phyloP scores from a whole-genome alignment of 345 rosid species.

The Euphorbia pulcherrima region DNA sequence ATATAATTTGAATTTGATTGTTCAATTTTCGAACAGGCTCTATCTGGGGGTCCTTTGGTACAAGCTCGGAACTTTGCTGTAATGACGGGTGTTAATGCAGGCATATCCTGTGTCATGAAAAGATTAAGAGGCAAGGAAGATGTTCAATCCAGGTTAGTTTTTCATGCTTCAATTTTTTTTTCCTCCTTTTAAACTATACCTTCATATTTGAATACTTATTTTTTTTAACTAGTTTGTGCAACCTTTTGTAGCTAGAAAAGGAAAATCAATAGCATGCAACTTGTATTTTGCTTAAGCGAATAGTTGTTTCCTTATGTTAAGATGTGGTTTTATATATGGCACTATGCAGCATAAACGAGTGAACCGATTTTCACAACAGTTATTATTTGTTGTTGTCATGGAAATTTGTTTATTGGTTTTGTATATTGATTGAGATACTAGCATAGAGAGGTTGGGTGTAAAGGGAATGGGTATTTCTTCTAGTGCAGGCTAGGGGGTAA shows the following conservation, averaged over 20 bases:
- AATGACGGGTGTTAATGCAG: slow-evolving; percentile 90
- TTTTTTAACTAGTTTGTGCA: neutral
- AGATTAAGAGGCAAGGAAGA: slow-evolving; percentile 94
- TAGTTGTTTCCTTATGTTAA: neutral
- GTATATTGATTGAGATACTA: neutral
- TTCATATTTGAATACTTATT: neutral
- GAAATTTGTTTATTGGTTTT: neutral
- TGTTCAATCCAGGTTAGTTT: slow-evolving; percentile 70
- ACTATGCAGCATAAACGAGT: neutral
- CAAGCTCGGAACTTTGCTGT: slow-evolving; percentile 98
- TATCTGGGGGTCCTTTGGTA: slow-evolving; percentile 77
- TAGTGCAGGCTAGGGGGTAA: no score
- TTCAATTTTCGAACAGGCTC: slow-evolving; percentile 44
- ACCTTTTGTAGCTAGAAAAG: neutral
- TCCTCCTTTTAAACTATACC: neutral
- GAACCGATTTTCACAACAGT: neutral
- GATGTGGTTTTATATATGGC: neutral
- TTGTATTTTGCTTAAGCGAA: neutral
- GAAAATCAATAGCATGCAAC: neutral
- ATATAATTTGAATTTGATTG: neutral
- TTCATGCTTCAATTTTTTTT: neutral
- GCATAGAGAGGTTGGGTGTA: no score
- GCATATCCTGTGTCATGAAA: slow-evolving; percentile 74
- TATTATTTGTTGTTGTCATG: neutral
- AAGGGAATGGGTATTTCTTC: no score